Evolutionary conservation across 768 basidiomycete genomes (phyloP), one percentile per base, ranked within the genome.

Genomic region (Clathrus columnatus): DNA sequence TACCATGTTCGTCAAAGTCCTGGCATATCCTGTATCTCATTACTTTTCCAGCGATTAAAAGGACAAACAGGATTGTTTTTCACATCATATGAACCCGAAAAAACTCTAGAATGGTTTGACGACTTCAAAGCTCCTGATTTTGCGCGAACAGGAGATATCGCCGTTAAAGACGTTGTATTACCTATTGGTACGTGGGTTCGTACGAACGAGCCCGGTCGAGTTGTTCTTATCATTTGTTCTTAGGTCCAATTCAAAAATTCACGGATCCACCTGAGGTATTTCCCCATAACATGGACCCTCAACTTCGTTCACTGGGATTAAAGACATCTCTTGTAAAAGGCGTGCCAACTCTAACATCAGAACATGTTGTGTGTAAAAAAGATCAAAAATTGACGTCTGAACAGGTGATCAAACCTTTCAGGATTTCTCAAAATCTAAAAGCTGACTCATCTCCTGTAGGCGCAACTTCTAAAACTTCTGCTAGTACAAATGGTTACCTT

Each of bases 271-370:
- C 86, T 36, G 85, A 93, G 61, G 87, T 91, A 2, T 94, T 98
- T 69, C 92, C 96, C 32, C 93, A 97, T 69, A 93, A 92, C 63
- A 92, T 98, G 73, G 96, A 99, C 59, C 93, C 94, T 20, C 95
- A 98, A 66, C 76, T 99, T 51, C 83, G 96, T 54, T 90, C 89
- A 68, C 79, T 98, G 30, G 96, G 96, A 7, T 72, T 99, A 28
- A 75, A 82, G 50, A 98, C 94, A 17, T 79, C 75, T 27, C 79
- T 99, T 77, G 81, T 85, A 56, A 82, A 80, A 63, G 96, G 96
- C 53, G 87, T 96, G 0, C 94, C 95, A 4, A 87, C 85, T 6
- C 72, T 98, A 46, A 78, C 80, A 53, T 77, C 72, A 46, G 76
- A 90, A n/a, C 92, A 97, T 67, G 78, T 79, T 51, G 72, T 99